Evolutionary conservation across 1,284 basidiomycete genomes (phyloP), one percentile per base, ranked within the genome.

Genomic region (Moesziomyces sp.): DNA sequence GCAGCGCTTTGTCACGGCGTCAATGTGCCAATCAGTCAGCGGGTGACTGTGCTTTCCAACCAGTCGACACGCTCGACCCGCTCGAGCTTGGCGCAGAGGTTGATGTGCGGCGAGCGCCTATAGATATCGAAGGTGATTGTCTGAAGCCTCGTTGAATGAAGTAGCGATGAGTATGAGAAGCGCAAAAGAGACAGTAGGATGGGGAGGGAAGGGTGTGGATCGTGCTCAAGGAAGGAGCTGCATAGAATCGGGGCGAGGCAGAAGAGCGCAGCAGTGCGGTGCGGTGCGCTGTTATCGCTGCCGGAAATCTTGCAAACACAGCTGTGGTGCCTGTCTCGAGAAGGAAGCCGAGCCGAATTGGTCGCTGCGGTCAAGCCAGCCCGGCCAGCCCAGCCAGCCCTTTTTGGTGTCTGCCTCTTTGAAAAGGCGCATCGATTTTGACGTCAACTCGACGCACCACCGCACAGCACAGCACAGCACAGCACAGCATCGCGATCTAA

Each of bases 21-120:
- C 38, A 18, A 40, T 40, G 38, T n/a, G 16, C 45, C 35, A 48
- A 60, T 67, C 64, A 67, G 64, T 67, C 58, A 67, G 64, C 64
- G 54, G 21, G 54, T 57, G 52, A 48, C 40, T 35, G 53, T 23
- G 43, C 40, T 33, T 33, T 56, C 46, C 49, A 57, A 52, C 38
- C n/a, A 47, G 24, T 33, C 30, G 30, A 33, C 30, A 13, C 30
- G 30, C 9, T 33, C 30, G 26, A 7, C 30, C 13, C 30, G 30
- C 9, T 33, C 30, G 26, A 28, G 26, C 26, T 28, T 28, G 6
- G 26, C 26, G 1, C 6, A 28, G 26, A 28, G 6, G 26, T 7
- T 28, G 8, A 1, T 28, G 26, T 28, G 26, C 26, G 26, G 7
- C 6, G 26, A 28, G 26, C 26, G 26, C 26, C 26, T 5, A 8